These are phyloP conservation scores for Anthracocystis panici-leucophaei DNA, from an alignment of 1,284 basidiomycete species.

Conservation along the genomic window DNA sequence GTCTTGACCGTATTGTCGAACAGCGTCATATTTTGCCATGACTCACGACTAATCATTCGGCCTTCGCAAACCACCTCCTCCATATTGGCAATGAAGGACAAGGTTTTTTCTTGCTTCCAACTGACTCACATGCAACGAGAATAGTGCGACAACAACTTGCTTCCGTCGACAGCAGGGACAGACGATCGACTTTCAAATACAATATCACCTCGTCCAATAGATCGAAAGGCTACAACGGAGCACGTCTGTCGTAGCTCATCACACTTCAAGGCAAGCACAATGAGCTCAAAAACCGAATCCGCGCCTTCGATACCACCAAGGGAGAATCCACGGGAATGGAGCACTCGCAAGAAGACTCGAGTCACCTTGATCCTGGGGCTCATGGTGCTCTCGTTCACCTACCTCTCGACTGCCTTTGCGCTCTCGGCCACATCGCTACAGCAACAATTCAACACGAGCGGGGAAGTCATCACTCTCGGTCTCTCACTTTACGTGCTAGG, in stretches of 20 bases:
- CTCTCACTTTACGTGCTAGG: slow-evolving; percentile 42
- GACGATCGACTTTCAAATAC: too few species aligned
- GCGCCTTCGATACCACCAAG: slow-evolving; percentile 15
- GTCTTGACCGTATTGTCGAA: too few species aligned
- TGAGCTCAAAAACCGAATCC: slow-evolving; percentile 3
- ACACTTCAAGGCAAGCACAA: neutral
- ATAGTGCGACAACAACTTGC: too few species aligned
- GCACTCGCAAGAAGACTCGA: slow-evolving; percentile 27
- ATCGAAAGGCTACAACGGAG: neutral
- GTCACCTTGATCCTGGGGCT: slow-evolving; percentile 33
- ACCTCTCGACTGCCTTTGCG: slow-evolving; percentile 40
- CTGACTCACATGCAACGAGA: too few species aligned
- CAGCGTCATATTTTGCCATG: too few species aligned
- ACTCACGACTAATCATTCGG: too few species aligned
- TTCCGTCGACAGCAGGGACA: too few species aligned
- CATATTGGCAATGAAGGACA: too few species aligned
- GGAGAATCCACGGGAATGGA: slow-evolving; percentile 40
- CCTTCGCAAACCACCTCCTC: too few species aligned
- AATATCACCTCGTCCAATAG: too few species aligned
- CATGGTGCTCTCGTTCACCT: slow-evolving; percentile 47
- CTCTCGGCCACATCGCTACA: slow-evolving; percentile 31
- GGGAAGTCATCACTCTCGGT: slow-evolving; percentile 40
- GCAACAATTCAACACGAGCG: slow-evolving; percentile 23
- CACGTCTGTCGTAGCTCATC: neutral
- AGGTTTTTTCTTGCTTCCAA: too few species aligned